Evolutionary conservation across 768 basidiomycete species (phyloP).

Genomic region (Leccinum boreale): DNA sequence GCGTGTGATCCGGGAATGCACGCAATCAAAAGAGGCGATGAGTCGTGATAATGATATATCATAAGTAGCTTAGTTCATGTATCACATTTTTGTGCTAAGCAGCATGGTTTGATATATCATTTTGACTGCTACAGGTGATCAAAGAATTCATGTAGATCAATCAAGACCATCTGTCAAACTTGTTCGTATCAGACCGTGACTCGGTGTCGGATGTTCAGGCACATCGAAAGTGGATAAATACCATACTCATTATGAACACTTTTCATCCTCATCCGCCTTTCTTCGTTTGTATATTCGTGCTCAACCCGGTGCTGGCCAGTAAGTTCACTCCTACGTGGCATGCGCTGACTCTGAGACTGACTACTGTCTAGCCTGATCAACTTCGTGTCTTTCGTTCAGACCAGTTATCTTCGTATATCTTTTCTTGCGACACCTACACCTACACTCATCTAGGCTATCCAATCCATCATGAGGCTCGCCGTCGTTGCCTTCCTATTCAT

Average conservation of each 20-base stretch:
- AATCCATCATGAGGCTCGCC: background rate
- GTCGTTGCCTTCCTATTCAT: background rate
- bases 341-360: background rate
- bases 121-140: too few relatives aligned
- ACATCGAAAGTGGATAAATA: background rate
- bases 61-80: too few relatives aligned
- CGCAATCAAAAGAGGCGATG: too few relatives aligned
- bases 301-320: background rate
- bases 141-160: too few relatives aligned
- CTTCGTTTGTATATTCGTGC: background rate
- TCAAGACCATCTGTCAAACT: background rate
- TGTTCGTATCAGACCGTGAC: background rate
- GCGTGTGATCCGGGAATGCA: too few relatives aligned
- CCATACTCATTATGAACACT: background rate
- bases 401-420: background rate
- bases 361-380: background rate
- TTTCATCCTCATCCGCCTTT: too few relatives aligned
- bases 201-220: too few relatives aligned
- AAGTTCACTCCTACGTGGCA: background rate
- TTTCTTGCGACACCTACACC: background rate
- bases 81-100: too few relatives aligned
- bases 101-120: too few relatives aligned
- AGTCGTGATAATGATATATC: too few relatives aligned
- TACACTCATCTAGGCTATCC: background rate
- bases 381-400: background rate